phyloP scores from a whole-genome alignment of 2,329 filamentous ascomycete genomes.

The Aspergillus persii region DNA sequence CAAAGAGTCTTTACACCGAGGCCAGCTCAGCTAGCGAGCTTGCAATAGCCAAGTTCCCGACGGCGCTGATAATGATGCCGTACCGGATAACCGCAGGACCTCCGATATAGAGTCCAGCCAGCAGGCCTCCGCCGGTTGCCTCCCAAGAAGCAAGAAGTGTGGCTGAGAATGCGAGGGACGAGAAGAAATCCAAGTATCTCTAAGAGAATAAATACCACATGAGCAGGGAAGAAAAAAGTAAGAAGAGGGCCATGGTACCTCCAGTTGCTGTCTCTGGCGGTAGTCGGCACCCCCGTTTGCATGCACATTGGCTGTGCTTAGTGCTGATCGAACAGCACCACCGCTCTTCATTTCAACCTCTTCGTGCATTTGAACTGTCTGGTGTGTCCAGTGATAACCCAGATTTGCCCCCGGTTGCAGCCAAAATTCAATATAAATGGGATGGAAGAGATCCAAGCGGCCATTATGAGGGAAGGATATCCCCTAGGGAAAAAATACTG shows the following conservation, averaged over 20 bases:
- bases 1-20: slow-evolving; percentile 26
- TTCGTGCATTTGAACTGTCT: not conserved
- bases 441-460: not conserved
- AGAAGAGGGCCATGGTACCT: not conserved
- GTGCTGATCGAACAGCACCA: slow-evolving; percentile 9
- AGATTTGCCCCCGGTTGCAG: not conserved
- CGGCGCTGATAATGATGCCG: slow-evolving; percentile 30
- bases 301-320: not conserved
- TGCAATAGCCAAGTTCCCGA: slow-evolving; percentile 36
- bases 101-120: slow-evolving; percentile 29
- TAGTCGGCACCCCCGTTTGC: slow-evolving; percentile 6
- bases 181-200: slow-evolving; percentile 3
- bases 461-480: not conserved
- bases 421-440: not conserved
- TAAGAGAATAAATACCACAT: not conserved
- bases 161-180: slow-evolving; percentile 34
- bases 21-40: slow-evolving; percentile 39
- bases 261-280: slow-evolving; percentile 16
- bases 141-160: slow-evolving; percentile 42
- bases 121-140: slow-evolving; percentile 22
- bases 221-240: no score
- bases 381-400: not conserved
- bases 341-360: slow-evolving; percentile 12
- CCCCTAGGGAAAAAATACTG: not conserved
- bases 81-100: slow-evolving; percentile 36